Evolutionary conservation across 495 filamentous ascomycete species (phyloP), one percentile per base, ranked within the genome.

Genomic region (Neurospora sp.): DNA sequence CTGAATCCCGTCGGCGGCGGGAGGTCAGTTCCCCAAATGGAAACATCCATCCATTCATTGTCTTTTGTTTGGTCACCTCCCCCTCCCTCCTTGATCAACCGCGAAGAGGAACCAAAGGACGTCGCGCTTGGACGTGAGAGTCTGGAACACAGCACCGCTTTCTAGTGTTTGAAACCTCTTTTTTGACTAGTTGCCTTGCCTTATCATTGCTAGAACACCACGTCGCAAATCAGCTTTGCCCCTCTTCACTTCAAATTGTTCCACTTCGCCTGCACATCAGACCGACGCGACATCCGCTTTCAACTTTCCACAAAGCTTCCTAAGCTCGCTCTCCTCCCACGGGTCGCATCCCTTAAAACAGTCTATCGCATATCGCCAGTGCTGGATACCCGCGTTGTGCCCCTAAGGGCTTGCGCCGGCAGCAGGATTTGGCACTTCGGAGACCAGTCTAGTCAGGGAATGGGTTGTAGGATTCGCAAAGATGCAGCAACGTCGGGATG

Each of bases 401-500:
- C 54, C 54, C 54, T 3, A 66, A 66, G 54, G 54, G 54, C 54
- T 66, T 66, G 54, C 54, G 54, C 54, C 54, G 54, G 27, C 54
- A 66, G 54, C 54, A 66, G 27, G 14, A 35, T 35, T 66, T 66
- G 54, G 54, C 54, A 66, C 54, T 66, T 66, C 6, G 10, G 27
- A 35, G 27, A 66, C 27, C 54, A 66, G 7, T 37, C 27, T 35
- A 16, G 3, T 40, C 77, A 78, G 78, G 81, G 76, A 62, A 86
- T 86, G 85, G 82, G 82, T 76, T 70, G 81, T 74, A 75, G 73
- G 74, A 77, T 72, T 75, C 72, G 77, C 54, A 78, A 86, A 79
- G 60, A 92, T 94, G 87, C 92, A 95, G 84, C 90, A 93, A 85
- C 91, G 94, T 75, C 91, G 91, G 84, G 94, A 96, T 84, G 96